Evolutionary conservation across 805 yeast genomes (phyloP), one percentile per base, ranked within the genome.

Genomic region (Starmerella floris): DNA sequence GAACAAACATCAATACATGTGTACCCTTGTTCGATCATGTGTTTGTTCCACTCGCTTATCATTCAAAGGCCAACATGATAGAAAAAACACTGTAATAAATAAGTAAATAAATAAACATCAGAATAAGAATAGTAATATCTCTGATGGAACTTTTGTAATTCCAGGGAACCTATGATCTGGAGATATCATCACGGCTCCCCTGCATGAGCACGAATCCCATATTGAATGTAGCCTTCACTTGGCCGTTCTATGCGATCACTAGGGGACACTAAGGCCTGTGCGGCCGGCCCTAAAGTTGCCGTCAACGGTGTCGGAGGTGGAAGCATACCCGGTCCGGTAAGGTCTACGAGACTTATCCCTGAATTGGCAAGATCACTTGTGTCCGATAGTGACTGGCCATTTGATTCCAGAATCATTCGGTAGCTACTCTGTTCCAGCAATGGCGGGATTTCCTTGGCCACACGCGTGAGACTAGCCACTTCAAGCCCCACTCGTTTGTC

Each of bases 401-500:
- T 16, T 10, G 40, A 19, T 13, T 51, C 55, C 41, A 53, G 46
- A n/a, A 51, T 31, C 20, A 49, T 43, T 23, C 55, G 63, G 56
- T 69, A 73, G 16, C 78, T 66, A 45, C 80, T 74, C 32, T 71
- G 67, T 57, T 87, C 95, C 34, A 87, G 63, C 52, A 83, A 68
- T n/a, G 83, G 77, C 0, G 96, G 85, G 15, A 88, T 80, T 56
- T 88, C 97, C 55, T 88, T 88, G 3, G 95, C 83, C 3, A 87
- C 81, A 50, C 83, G 76, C 0, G 96, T 87, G 45, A 88, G 65
- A 30, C 76, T 73, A 0, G 94, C 83, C 62, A 88, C 71, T 20
- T 48, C 55, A 5, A 82, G 74, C 6, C 87, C 77, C 44, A 94
- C 66, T 2, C 33, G 27, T 5, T 79, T 79, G 43, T 83, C 95